Evolutionary conservation across 495 filamentous ascomycete species (phyloP).

Genomic region (Chlorociboria aeruginascens): DNA sequence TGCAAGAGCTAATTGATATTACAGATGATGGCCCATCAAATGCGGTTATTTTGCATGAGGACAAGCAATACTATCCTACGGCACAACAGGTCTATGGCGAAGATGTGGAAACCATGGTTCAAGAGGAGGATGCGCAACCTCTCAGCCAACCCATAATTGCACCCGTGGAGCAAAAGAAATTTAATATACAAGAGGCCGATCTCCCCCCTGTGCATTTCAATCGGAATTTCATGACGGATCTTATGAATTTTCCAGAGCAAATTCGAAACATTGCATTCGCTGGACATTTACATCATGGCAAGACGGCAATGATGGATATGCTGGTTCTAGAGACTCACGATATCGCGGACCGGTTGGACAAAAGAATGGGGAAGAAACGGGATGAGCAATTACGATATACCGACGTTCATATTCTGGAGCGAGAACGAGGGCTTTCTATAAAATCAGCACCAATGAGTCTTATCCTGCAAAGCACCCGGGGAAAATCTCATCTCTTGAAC

Average conservation of each 20-base stretch:
- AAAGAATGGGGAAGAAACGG: conserved; percentile 63
- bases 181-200: conserved; percentile 82
- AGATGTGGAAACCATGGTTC: conserved; percentile 89
- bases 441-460: conserved; percentile 93
- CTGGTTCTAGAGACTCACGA: conserved; percentile 90
- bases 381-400: conserved; percentile 94
- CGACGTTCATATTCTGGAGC: conserved; percentile 78
- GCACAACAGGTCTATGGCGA: conserved; percentile 89
- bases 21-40: conserved; percentile 83
- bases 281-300: conserved; percentile 93
- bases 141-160: conserved; percentile 87
- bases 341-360: conserved; percentile 62
- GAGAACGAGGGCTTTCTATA: conserved; percentile 83
- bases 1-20: conserved; percentile 7
- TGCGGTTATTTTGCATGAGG: conserved; percentile 91
- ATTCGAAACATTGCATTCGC: conserved; percentile 84
- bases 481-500: conserved; percentile 94
- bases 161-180: conserved; percentile 89
- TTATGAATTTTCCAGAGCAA: conserved; percentile 93
- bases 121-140: conserved; percentile 94
- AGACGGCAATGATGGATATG: conserved; percentile 98
- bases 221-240: conserved; percentile 80
- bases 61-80: conserved; percentile 98
- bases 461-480: conserved; percentile 72
- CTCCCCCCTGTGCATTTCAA: conserved; percentile 80